Evolutionary conservation across 2,329 filamentous ascomycete genomes (phyloP).

Genomic region (Penicillium sp.): DNA sequence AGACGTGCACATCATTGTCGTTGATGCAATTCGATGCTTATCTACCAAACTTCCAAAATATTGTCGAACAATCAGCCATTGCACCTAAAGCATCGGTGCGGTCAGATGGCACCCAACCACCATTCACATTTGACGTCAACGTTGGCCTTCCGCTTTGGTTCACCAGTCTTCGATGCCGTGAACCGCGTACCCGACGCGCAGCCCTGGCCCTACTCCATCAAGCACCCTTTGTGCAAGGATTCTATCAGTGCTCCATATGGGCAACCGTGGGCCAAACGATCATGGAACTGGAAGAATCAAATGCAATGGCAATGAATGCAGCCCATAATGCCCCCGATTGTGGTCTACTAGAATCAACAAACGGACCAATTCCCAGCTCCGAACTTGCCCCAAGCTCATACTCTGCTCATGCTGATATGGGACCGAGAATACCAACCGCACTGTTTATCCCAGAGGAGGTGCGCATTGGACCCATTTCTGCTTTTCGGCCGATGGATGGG

Average conservation of each 20-base stretch:
- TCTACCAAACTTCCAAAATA: constrained; percentile 25
- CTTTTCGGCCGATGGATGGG: constrained; percentile 23
- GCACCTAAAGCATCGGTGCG: constrained; percentile 17
- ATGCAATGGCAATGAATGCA: constrained; percentile 8
- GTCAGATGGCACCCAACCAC: constrained; percentile 26
- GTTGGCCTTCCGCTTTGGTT: constrained; percentile 33
- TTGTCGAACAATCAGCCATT: constrained; percentile 26
- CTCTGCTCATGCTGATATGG: neutral
- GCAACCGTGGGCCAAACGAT: constrained; percentile 22
- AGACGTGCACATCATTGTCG: constrained; percentile 19
- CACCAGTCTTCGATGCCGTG: constrained; percentile 31
- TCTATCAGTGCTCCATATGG: constrained; percentile 21
- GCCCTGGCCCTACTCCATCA: constrained; percentile 27
- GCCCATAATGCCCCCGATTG: neutral
- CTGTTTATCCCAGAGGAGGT: constrained; percentile 23
- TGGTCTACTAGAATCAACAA: neutral
- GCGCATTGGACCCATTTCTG: constrained; percentile 25
- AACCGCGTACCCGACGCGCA: constrained; percentile 29
- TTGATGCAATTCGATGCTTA: constrained; percentile 23
- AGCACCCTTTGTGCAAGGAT: constrained; percentile 29
- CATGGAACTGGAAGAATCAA: constrained; percentile 32
- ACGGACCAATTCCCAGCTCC: neutral
- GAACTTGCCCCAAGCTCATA: neutral
- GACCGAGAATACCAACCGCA: neutral
- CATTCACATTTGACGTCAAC: constrained; percentile 33